Base-by-base conservation (phyloP, 257 asterid genomes). In the Solanum arcanum region DNA sequence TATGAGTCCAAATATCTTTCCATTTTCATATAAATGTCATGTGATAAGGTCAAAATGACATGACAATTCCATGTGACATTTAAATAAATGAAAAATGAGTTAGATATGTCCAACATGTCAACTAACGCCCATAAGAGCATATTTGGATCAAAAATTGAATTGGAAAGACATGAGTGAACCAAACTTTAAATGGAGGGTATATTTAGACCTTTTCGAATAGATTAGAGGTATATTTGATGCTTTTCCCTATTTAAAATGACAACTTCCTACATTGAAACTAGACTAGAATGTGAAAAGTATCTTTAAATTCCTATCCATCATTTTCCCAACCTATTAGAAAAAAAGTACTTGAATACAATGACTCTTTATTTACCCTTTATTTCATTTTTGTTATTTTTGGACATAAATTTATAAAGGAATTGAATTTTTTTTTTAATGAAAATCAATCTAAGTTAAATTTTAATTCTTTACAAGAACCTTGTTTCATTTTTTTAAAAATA, bases 91-190 rank as follows among this genome's bases (percentile, higher is more conserved):
- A 31, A 31, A 31, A 31, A 31, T 31, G 33, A 31, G 3, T 31
- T 2, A 3, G 3, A 31, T 31, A 31, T 31, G 33, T 31, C 33
- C 33, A 2, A 31, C 33, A 31, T 31, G 33, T 31, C 33, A 31
- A 31, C 3, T 31, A 31, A 3, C 3, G 33, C 33, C 3, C 33
- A 31, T 3, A 31, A 31, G 33, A 0, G 33, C 33, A 31, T 31
- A 31, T 3, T 31, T 31, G 33, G 33, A 31, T 0, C 3, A 31
- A 31, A 31, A 31, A 0, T 31, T 31, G 33, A 31, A 2, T 0
- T 0, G 3, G 0, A 0, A 31, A 0, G 33, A 0, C 3, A 31
- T 31, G 33, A 31, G 3, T 31, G 33, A 31, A 2, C 33, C 33
- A 31, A 31, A 31, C 33, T 31, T 31, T 31, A 31, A 31, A 31